These are phyloP conservation scores for Paecilomyces sp. DNA, from an alignment of 2,329 filamentous ascomycete genomes.

Conservation along the genomic window DNA sequence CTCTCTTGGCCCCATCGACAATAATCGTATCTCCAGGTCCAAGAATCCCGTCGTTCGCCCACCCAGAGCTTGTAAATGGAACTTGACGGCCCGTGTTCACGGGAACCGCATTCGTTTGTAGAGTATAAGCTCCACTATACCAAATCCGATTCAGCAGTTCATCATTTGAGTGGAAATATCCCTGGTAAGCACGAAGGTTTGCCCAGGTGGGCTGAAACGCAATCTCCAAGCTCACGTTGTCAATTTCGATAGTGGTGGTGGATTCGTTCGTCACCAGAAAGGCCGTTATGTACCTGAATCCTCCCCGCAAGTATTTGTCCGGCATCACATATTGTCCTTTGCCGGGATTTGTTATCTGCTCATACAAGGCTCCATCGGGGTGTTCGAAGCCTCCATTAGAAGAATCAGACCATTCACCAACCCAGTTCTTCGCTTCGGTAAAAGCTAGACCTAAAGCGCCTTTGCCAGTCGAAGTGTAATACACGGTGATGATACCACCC, in stretches of 20 bases:
- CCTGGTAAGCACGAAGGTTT: conserved; percentile 46
- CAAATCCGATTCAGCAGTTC: conserved; percentile 50
- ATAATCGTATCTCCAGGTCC: conserved; percentile 36
- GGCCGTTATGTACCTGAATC: conserved; percentile 38
- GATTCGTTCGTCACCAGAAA: conserved; percentile 27
- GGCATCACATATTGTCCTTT: conserved; percentile 32
- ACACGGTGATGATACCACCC: conserved; percentile 48
- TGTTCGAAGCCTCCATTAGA: conserved; percentile 41
- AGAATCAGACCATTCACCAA: conserved; percentile 40
- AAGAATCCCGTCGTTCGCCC: conserved; percentile 34
- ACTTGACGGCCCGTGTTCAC: conserved; percentile 29
- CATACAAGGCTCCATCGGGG: conserved; percentile 36
- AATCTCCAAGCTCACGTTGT: conserved; percentile 37
- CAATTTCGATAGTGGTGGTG: conserved; percentile 26
- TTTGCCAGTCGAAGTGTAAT: conserved; percentile 37
- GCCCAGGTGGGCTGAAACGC: conserved; percentile 46
- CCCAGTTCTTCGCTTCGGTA: conserved; percentile 42
- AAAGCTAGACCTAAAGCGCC: conserved; percentile 42
- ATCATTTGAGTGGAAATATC: conserved; percentile 47
- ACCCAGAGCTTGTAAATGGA: conserved; percentile 23
- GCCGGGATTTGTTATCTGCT: conserved; percentile 26
- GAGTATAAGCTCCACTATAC: conserved; percentile 50
- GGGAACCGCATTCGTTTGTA: conserved; percentile 41
- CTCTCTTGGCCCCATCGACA: conserved; percentile 38
- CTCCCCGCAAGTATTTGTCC: conserved; percentile 33